Evolutionary conservation across 2,329 filamentous ascomycete species (phyloP), one percentile per base, ranked within the genome.

Genomic region (Pseudogymnoascus sp.): DNA sequence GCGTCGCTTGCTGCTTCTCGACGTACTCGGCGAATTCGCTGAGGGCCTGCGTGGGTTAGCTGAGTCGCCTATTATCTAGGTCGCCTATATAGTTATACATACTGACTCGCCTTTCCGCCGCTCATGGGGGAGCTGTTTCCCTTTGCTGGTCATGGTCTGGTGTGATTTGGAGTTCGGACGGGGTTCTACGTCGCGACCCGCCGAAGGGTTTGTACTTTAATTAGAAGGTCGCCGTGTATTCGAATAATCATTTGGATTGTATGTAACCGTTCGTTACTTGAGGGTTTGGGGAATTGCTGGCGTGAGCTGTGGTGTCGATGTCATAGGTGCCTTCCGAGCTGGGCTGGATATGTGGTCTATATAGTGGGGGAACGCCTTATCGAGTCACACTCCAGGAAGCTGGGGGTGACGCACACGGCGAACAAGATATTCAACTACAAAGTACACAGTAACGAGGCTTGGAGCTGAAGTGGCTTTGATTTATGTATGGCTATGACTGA

Each of bases 11-110:
- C 75, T 98, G 93, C 74, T 92, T 89, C 76, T 98, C 92, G 68
- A 97, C 95, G 72, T 97, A 98, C 72, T 99, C 95, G 75, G 93
- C 92, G 74, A 99, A 99, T 71, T 98, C 95, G 79, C 90, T 95
- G 63, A 99, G 83, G 11, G 93, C 93, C 82, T 84, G 60, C 0
- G 59, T 22, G 40, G 8, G 43, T 31, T n/a, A 60, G 31, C 31
- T 61, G 38, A 14, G 33, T 31, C 62, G 33, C 16, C 16, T 6
- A 64, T 24, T 50, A 19, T 19, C 19, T 19, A 19, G 19, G 19
- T 19, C 19, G 19, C 19, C 19, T 19, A 10, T 24, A 14, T 14
- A 14, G 59, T 35, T 50, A 19, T 12, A 70, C 83, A 65, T 84
- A 93, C 91, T 65, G 90, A 86, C 78, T 97, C 93, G 69, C 92